Evolutionary conservation across 176 grass and related monocot genomes (phyloP), one percentile per base, ranked within the genome.

Genomic region (Chrysopogon serrulatus): DNA sequence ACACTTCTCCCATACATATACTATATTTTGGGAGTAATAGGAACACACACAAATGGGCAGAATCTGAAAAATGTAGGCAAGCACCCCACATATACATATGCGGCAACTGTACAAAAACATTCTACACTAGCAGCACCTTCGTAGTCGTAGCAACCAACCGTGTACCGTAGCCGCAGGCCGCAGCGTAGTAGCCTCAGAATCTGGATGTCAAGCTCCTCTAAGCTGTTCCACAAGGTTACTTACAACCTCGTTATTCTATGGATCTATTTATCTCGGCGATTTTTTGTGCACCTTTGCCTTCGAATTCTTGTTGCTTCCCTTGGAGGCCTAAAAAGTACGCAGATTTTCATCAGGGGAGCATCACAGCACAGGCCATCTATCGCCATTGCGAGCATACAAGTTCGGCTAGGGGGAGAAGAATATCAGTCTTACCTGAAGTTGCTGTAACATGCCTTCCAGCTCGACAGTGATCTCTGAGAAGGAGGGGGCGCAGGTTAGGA

Each of bases 381-480:
- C 36, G 24, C 49, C 21, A 33, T 9, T 59, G 17, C 6, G 34
- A 37, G 49, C 53, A 57, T 14, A 54, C 19, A 77, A 24, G 18
- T 43, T 19, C 15, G 3, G 17, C 10, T 65, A 44, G 41, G 41
- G n/a, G n/a, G n/a, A 8, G 11, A 1, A 59, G 71, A 63, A n/a
- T 27, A 59, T 79, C 54, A n/a, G 10, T 57, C 54, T 26, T 85
- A 98, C 93, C 93, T 89, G 87, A 76, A 87, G 74, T 18, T 71
- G 72, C 40, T 63, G 85, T 48, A 94, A 79, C 11, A 94, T 83
- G 44, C 86, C 89, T 89, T 94, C 91, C 67, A 95, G 82, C 90
- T 94, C 91, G 72, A 36, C 4, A 34, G 85, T 93, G 63, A 95
- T 93, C 39, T 93, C 89, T 1, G 89, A 78, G 87, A 98, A 98